Evolutionary conservation across 2,329 filamentous ascomycete genomes (phyloP).

Genomic region (Alternaria sp.): DNA sequence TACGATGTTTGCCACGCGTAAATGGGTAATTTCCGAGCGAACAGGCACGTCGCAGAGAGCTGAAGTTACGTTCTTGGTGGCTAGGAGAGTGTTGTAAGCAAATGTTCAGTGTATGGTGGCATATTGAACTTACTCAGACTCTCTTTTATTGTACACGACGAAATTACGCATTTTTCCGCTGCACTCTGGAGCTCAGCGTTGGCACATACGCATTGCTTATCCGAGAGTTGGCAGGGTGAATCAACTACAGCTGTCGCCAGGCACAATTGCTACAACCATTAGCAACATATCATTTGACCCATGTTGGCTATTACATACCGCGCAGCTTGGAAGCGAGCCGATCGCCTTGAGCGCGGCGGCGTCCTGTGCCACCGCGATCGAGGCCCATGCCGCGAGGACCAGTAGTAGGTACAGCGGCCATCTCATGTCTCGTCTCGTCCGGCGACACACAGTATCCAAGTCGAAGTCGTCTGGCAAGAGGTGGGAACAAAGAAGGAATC

Average conservation of each 20-base stretch:
- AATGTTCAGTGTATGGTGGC: neutral
- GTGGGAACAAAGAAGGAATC: neutral
- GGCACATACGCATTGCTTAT: slow-evolving; percentile 20
- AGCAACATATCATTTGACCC: neutral
- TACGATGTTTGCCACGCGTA: slow-evolving; percentile 37
- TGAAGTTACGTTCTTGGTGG: slow-evolving; percentile 49
- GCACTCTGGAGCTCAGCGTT: slow-evolving; percentile 6
- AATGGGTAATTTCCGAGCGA: slow-evolving; percentile 37
- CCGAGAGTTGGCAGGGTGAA: slow-evolving; percentile 16
- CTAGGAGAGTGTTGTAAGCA: slow-evolving; percentile 17
- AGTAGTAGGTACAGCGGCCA: neutral
- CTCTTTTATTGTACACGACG: neutral
- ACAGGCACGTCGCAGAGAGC: slow-evolving; percentile 45
- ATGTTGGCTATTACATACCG: slow-evolving; percentile 1
- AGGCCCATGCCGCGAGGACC: neutral
- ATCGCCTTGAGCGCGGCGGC: neutral
- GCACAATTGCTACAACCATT: slow-evolving; percentile 15
- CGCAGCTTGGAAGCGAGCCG: slow-evolving; percentile 6
- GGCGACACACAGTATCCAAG: neutral
- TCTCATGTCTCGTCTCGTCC: neutral
- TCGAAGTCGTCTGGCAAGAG: neutral
- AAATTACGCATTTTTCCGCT: slow-evolving; percentile 14
- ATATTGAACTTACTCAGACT: neutral
- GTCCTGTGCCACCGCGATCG: neutral
- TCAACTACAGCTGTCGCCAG: slow-evolving; percentile 12